Conservation (phyloP, 2,329 filamentous ascomycete species). For the Blastomyces gilchristii region DNA sequence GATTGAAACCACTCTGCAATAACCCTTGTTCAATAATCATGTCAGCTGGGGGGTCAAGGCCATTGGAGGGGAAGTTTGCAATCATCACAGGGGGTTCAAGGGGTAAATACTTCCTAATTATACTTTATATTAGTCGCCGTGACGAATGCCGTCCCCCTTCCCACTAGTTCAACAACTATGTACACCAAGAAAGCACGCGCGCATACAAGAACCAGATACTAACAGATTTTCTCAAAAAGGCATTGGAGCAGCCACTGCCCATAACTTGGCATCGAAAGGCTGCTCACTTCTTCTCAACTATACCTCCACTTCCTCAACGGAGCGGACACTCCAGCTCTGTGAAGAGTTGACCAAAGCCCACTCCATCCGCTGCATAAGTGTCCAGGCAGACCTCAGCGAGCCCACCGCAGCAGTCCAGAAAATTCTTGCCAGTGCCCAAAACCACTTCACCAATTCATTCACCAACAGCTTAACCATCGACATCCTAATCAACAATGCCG, state of each 20-base stretch:
- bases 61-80: conserved; percentile 62
- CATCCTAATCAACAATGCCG: conserved; percentile 82
- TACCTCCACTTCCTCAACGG: conserved; percentile 52
- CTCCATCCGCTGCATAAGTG: conserved; percentile 48
- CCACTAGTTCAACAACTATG: not conserved
- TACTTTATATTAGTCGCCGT: not conserved
- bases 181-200: not conserved
- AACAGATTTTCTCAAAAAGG: conserved; percentile 44
- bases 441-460: conserved; percentile 42
- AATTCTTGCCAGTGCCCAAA: conserved; percentile 49
- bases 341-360: conserved; percentile 46
- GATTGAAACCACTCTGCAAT: not conserved
- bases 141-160: not conserved
- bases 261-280: conserved; percentile 64
- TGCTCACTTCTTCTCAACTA: conserved; percentile 61
- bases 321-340: conserved; percentile 46
- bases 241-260: conserved; percentile 60
- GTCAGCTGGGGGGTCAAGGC: not conserved
- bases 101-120: conserved; percentile 40
- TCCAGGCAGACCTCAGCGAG: conserved; percentile 63
- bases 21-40: not conserved
- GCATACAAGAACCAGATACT: conserved; percentile 8
- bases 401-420: conserved; percentile 47
- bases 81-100: conserved; percentile 71
- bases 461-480: conserved; percentile 56